Evolutionary conservation across 2,329 filamentous ascomycete species (phyloP).

Genomic region (Zelopaecilomyces penicillatus): DNA sequence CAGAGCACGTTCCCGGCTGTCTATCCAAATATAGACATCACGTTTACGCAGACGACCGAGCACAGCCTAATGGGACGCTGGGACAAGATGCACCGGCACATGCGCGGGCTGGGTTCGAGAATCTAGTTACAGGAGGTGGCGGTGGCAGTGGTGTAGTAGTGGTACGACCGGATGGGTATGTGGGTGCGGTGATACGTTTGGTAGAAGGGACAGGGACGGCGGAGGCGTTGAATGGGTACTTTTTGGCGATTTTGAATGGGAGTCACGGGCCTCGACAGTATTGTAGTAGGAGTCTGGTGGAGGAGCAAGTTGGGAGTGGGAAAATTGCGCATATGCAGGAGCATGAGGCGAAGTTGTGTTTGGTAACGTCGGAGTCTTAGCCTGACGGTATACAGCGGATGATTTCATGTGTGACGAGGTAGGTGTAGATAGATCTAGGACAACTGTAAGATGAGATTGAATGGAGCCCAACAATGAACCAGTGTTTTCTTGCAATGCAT

Average conservation of each 20-base stretch:
- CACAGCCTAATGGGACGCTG: slow-evolving; percentile 62
- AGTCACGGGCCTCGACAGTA: too few species aligned
- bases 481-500: too few species aligned
- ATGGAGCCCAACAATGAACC: too few species aligned
- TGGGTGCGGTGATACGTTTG: slow-evolving; percentile 66
- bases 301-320: too few species aligned
- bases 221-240: slow-evolving; percentile 77
- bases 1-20: slow-evolving; percentile 58
- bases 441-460: too few species aligned
- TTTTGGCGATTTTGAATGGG: slow-evolving; percentile 50
- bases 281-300: too few species aligned
- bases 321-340: too few species aligned
- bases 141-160: slow-evolving; percentile 72
- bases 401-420: too few species aligned
- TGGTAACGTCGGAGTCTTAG: too few species aligned
- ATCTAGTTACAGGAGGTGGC: slow-evolving; percentile 29
- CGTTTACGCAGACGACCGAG: slow-evolving; percentile 76
- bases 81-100: slow-evolving; percentile 64
- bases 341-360: too few species aligned
- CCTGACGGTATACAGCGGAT: too few species aligned
- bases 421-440: too few species aligned
- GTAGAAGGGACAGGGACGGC: slow-evolving; percentile 71
- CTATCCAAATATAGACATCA: slow-evolving; percentile 72
- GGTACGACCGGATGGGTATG: slow-evolving; percentile 79
- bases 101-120: slow-evolving; percentile 74